These are phyloP conservation scores for Rheum nobile DNA, from an alignment of 148 eudicot genomes.

Conservation along the genomic window DNA sequence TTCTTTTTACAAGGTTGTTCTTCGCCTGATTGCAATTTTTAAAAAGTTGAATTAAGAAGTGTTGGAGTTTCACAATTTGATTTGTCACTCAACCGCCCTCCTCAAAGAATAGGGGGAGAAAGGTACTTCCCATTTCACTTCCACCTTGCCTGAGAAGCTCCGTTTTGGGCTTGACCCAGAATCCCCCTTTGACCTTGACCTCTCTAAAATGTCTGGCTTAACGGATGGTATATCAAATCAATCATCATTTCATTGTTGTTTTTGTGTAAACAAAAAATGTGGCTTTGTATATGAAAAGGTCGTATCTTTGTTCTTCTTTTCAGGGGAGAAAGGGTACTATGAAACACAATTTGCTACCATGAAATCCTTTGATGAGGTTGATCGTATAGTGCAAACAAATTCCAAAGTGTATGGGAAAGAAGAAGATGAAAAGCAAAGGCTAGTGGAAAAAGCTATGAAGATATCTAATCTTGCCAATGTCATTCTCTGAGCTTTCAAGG, in stretches of 20 bases:
- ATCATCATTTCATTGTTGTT: too few species aligned
- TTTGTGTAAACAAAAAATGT: too few species aligned
- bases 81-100: too few species aligned
- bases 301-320: neutral
- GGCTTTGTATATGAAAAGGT: too few species aligned
- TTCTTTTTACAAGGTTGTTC: too few species aligned
- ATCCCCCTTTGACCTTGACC: conserved; percentile 24
- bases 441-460: conserved; percentile 80
- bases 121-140: too few species aligned
- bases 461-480: conserved; percentile 79
- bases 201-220: conserved; percentile 29
- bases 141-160: conserved; percentile 58
- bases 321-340: conserved; percentile 81
- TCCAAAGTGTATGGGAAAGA: conserved; percentile 33
- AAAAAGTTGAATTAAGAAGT: too few species aligned
- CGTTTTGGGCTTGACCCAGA: conserved; percentile 47
- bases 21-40: too few species aligned
- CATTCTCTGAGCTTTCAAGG: conserved; percentile 66
- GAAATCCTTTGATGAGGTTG: conserved; percentile 73
- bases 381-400: conserved; percentile 33
- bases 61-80: too few species aligned
- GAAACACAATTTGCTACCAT: conserved; percentile 66
- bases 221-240: conserved; percentile 66
- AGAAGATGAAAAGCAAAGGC: conserved; percentile 46
- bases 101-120: too few species aligned